A percentile compares a stretch with the other conserved stretches of the same genome.
Evolutionary conservation across 2,329 filamentous ascomycete genomes (phyloP).

Genomic region (Aspergillus novoparasiticus): DNA sequence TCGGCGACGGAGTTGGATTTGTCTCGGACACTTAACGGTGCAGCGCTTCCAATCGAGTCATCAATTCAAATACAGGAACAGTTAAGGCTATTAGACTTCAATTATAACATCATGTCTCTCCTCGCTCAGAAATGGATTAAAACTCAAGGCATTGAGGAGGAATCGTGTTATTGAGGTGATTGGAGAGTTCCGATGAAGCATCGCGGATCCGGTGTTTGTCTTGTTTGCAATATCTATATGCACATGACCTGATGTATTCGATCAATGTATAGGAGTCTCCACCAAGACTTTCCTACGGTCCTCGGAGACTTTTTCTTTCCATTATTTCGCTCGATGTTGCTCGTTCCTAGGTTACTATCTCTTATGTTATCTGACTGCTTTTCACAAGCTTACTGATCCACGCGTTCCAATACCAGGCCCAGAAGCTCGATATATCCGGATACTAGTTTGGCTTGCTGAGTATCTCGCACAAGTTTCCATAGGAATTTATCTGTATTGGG

Average conservation of each 20-base stretch:
- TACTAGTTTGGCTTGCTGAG: too few relatives aligned
- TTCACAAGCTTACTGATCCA: too few relatives aligned
- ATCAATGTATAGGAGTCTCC: neutral
- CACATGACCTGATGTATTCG: neutral
- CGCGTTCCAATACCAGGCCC: too few relatives aligned
- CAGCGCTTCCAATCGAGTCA: conserved; percentile 13
- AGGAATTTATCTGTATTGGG: neutral
- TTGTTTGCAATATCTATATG: conserved; percentile 16
- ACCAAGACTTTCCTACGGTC: too few relatives aligned
- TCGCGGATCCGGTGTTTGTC: conserved; percentile 18
- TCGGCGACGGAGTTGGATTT: conserved; percentile 11
- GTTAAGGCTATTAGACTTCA: neutral
- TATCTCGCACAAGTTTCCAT: neutral
- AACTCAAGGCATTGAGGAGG: neutral
- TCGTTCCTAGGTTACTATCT: too few relatives aligned
- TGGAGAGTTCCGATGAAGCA: conserved; percentile 10
- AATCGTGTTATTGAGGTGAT: conserved; percentile 2
- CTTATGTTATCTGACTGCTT: too few relatives aligned
- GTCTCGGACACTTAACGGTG: conserved; percentile 4
- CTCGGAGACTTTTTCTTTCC: too few relatives aligned
- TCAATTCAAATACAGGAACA: conserved; percentile 6
- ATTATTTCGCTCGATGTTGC: too few relatives aligned
- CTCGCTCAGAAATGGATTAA: neutral
- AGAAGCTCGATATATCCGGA: too few relatives aligned
- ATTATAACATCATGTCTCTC: neutral